A percentile compares a stretch with the other conserved stretches of the same genome.
Evolutionary conservation across 371 early-diverging fungal genomes (phyloP).

Genomic region (Circinella minor): DNA sequence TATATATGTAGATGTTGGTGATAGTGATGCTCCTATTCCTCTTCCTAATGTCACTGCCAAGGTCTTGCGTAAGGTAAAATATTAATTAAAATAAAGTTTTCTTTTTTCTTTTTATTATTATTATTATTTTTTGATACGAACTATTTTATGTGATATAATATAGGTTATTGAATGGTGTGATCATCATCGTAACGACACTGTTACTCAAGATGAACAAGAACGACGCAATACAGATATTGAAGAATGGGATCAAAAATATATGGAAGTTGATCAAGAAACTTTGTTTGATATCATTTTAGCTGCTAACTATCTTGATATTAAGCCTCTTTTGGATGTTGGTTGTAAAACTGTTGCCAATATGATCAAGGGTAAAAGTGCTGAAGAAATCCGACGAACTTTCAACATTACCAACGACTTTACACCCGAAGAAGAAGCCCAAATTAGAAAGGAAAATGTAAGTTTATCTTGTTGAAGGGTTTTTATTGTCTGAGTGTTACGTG

Average conservation of each 20-base stretch:
- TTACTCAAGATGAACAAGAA: conserved; percentile 63
- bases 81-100: background rate
- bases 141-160: background rate
- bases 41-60: conserved; percentile 77
- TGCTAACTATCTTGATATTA: conserved; percentile 97
- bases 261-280: conserved; percentile 80
- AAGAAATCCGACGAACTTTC: conserved; percentile 94
- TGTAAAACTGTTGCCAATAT: conserved; percentile 99
- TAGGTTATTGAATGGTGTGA: conserved; percentile 84
- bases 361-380: conserved; percentile 94
- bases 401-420: conserved; percentile 96
- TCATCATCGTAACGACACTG: conserved; percentile 77
- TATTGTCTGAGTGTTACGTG: too few relatives aligned
- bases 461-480: background rate
- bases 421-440: conserved; percentile 94
- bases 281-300: conserved; percentile 79
- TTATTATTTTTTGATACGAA: too few relatives aligned
- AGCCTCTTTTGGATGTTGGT: conserved; percentile 91
- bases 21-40: conserved; percentile 75
- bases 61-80: conserved; percentile 70
- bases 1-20: conserved; percentile 70
- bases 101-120: too few relatives aligned
- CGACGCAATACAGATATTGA: conserved; percentile 75
- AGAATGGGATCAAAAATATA: conserved; percentile 84
- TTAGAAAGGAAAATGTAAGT: conserved; percentile 85